Evolutionary conservation across 139 green algal species (phyloP).

Genomic region (Pleodorina starrii): DNA sequence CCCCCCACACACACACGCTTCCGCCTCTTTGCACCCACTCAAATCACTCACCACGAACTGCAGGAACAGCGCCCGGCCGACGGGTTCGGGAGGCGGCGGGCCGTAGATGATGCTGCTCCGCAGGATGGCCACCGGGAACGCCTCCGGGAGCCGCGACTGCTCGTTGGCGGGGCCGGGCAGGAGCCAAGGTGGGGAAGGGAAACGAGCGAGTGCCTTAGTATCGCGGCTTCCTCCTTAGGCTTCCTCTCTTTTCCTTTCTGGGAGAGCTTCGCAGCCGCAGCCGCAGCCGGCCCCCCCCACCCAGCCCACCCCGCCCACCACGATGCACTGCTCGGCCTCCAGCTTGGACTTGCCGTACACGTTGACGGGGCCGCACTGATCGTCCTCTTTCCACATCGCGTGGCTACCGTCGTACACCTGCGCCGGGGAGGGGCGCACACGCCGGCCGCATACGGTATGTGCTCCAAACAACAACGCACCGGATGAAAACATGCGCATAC

Average conservation of each 20-base stretch:
- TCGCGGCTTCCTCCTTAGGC: too few relatives aligned
- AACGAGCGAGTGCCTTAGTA: too few relatives aligned
- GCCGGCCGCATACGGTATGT: too few relatives aligned
- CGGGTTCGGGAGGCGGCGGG: constrained; percentile 69
- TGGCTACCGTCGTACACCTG: constrained; percentile 76
- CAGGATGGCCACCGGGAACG: constrained; percentile 69
- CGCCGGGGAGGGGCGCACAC: too few relatives aligned
- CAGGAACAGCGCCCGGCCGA: constrained; percentile 73
- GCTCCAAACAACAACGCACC: too few relatives aligned
- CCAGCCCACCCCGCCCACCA: not conserved
- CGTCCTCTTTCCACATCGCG: constrained; percentile 70
- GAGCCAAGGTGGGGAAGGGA: too few relatives aligned
- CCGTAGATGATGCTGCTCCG: constrained; percentile 85
- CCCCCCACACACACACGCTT: too few relatives aligned
- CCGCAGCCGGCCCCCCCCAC: too few relatives aligned
- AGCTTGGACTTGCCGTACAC: constrained; percentile 86
- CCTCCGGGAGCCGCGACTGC: constrained; percentile 44
- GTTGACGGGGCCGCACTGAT: constrained; percentile 76
- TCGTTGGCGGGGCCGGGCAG: not conserved
- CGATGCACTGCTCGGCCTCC: constrained; percentile 75
- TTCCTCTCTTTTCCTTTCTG: too few relatives aligned
- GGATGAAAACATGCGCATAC: too few relatives aligned
- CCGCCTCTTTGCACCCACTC: too few relatives aligned
- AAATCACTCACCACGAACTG: constrained; percentile 81
- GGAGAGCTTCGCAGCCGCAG: too few relatives aligned